Base-by-base conservation (phyloP, 164 flowering plant genomes). In the Saururus chinensis region DNA sequence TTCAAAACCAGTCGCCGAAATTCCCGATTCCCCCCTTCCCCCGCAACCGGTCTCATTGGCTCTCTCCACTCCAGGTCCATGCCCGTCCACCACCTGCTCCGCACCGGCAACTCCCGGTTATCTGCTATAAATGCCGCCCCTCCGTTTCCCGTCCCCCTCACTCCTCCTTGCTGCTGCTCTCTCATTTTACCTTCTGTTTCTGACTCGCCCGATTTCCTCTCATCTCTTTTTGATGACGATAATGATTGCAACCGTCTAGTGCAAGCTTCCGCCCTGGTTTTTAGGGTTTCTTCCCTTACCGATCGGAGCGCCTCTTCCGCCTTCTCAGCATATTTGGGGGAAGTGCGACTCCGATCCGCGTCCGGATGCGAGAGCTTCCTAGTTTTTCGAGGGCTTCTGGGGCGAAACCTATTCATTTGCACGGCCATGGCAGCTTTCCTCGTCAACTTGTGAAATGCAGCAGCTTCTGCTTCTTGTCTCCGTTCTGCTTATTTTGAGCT, bases 381-480 rank as follows among this genome's bases (percentile, higher is more conserved):
- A 45, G 58, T 19, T 22, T 62, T 62, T 62, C 30, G 14, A 55
- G 41, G 65, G 57, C 17, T 62, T 52, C 25, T 53, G 58, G 37
- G 20, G 20, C 30, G 16, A 20, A 16, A 52, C 24, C 48, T 21
- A 30, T 62, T 35, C 26, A 19, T 62, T 51, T 48, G 13, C 26
- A 53, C 51, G 40, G 25, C 25, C 14, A 21, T 40, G 30, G 51
- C 37, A 53, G 49, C 35, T 40, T 62, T 40, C 51, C 12, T 53
- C 57, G n/a, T 53, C n/a, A 53, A 8, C 19, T 14, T 19, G 21
- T 48, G 41, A 8, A 23, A 52, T 24, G 40, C 11, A 17, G 20
- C 25, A 2, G 37, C 37, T 2, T 30, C 37, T 30, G 37, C 4
- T 30, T 30, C 37, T 2, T 2, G 42, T 52, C 26, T 61, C n/a